phyloP scores from a whole-genome alignment of 169 alveolate species.

The Theileria orientalis region DNA sequence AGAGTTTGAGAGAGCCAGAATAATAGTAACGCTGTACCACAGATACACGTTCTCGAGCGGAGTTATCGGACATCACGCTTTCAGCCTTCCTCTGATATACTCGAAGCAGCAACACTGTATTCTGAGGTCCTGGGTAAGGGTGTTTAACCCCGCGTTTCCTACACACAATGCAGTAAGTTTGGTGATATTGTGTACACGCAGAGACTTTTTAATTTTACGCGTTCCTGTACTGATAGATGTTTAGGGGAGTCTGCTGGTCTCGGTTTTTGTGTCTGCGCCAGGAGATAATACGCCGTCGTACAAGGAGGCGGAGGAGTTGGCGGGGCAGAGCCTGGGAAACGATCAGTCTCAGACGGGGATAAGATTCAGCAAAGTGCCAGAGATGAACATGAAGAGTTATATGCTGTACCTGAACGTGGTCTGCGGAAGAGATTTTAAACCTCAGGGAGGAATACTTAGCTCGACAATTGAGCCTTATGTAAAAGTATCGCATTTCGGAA shows the following conservation, averaged over 20 bases:
- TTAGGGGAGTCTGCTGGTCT: slow-evolving; percentile 72
- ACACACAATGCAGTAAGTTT: slow-evolving; percentile 66
- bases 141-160: slow-evolving; percentile 58
- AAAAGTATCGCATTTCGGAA: slow-evolving; percentile 78
- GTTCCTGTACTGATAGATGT: not conserved
- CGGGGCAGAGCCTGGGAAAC: slow-evolving; percentile 20
- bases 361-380: slow-evolving; percentile 29
- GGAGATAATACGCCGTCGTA: slow-evolving; percentile 82
- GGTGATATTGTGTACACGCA: not conserved
- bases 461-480: slow-evolving; percentile 77
- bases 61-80: slow-evolving; percentile 79
- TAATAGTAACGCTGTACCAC: slow-evolving; percentile 77
- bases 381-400: slow-evolving; percentile 32
- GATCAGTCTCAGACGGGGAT: slow-evolving; percentile 2
- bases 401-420: slow-evolving; percentile 61
- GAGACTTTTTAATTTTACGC: not conserved
- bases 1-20: slow-evolving; percentile 75
- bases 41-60: slow-evolving; percentile 78
- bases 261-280: slow-evolving; percentile 84
- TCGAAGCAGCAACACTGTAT: slow-evolving; percentile 83
- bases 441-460: slow-evolving; percentile 26
- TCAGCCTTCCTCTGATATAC: slow-evolving; percentile 76
- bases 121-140: slow-evolving; percentile 79
- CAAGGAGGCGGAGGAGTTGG: slow-evolving; percentile 69
- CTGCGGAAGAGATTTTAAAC: slow-evolving; percentile 70